Percentiles rank a stretch among this genome's conserved stretches.
Conservation (phyloP, 2,329 filamentous ascomycete species). For the Fusarium sp. region DNA sequence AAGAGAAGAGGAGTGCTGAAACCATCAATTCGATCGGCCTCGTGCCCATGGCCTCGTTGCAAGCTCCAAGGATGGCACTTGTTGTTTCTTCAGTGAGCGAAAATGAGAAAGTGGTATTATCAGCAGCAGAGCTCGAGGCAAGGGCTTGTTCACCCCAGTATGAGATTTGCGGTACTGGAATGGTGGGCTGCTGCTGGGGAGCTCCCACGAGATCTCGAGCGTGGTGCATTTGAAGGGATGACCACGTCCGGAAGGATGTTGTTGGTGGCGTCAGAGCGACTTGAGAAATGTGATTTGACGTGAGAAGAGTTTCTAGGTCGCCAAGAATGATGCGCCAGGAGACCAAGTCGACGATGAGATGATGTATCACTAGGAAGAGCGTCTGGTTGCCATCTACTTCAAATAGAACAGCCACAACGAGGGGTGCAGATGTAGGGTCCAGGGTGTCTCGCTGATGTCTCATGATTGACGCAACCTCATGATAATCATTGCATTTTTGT, state of each 20-base stretch:
- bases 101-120: not conserved
- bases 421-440: not conserved
- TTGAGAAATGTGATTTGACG: not conserved
- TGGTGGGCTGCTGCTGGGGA: not conserved
- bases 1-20: slow-evolving; percentile 8
- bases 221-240: slow-evolving; percentile 1
- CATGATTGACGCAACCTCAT: slow-evolving; percentile 8
- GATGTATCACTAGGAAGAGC: slow-evolving; percentile 11
- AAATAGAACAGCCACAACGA: slow-evolving; percentile 5
- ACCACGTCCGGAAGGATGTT: slow-evolving; percentile 17
- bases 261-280: no score
- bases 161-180: slow-evolving; percentile 11
- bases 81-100: slow-evolving; percentile 1
- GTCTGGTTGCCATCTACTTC: slow-evolving; percentile 4
- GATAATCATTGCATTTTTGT: slow-evolving; percentile 2
- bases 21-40: slow-evolving; percentile 23
- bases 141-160: not conserved
- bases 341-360: slow-evolving; percentile 18
- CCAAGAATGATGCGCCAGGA: slow-evolving; percentile 19
- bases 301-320: slow-evolving; percentile 5
- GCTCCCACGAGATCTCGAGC: not conserved
- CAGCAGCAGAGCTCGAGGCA: not conserved
- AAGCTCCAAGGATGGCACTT: not conserved
- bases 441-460: slow-evolving; percentile 5
- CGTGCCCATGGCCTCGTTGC: slow-evolving; percentile 7